Base-by-base conservation (phyloP, 2,329 filamentous ascomycete species). In the Fusarium cyanostomum region DNA sequence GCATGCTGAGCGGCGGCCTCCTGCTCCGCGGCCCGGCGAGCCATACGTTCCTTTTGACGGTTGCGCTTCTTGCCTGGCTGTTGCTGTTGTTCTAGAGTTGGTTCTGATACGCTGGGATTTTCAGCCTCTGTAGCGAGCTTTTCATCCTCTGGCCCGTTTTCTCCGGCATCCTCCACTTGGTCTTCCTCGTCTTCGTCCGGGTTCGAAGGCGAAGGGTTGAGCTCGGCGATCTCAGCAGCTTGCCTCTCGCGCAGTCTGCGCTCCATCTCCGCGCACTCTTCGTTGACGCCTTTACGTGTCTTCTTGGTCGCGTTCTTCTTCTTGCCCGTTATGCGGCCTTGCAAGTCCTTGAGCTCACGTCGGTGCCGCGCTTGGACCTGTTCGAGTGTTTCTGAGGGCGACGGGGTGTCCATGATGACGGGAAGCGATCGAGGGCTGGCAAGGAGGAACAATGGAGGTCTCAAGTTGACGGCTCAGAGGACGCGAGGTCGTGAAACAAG, bases 281-380 rank as follows among this genome's bases (percentile, higher is more conserved):
- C 83, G 35, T 90, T 92, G 72, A 94, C 82, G 26, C 89, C 88
- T 74, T 90, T 92, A 71, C 81, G 86, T 68, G 84, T 94, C 86
- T 88, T 92, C 79, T 98, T 99, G 42, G 90, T 96, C 13, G 95
- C 94, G 68, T 91, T 90, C 82, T 97, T 98, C 83, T 97, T 99
- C 84, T 97, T 98, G 79, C 90, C 93, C 6, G 92, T 97, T 72
- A 96, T 88, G 58, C 90, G 89, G 46, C 87, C 85, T 75, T 96
- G 92, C 24, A 99, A 84, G 60, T 98, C 94, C 69, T 89, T 89
- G 75, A 91, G 88, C 79, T 99, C 94, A 77, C 92, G 95, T 71
- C 92, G 89, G 75, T 99, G 95, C 42, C 89, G 90, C 33, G 88
- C 81, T 70, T 92, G 89, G 53, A 95, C 80, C 62, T 91, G 88